Evolutionary conservation across 2,329 filamentous ascomycete species (phyloP), one percentile per base, ranked within the genome.

Genomic region (Triangularia setosa): DNA sequence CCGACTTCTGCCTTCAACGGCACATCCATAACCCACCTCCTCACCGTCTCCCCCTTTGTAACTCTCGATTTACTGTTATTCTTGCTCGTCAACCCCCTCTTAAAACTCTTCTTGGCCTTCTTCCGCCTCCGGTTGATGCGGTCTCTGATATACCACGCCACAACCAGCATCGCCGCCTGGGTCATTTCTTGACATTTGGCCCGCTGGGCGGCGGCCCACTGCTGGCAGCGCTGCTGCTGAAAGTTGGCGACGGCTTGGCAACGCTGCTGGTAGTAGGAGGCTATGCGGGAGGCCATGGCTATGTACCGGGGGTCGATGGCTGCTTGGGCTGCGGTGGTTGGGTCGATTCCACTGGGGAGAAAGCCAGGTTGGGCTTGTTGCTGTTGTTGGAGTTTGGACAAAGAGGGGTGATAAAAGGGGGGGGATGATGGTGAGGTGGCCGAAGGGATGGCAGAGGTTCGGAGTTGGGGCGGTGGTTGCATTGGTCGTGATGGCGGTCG

Each of bases 121-220:
- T 74, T 75, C 53, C 79, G 75, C 27, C 79, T 75, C 30, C 80
- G 76, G 64, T 77, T 74, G 68, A 82, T 80, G 30, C 79, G 78
- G 68, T 82, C 80, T 53, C 80, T 77, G 53, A 81, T 77, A 68
- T 82, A 81, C 80, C 80, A 82, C 12, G 80, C 80, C 30, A 82
- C 79, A 3, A 82, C 78, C 23, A 82, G 71, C 77, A 81, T 81
- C 64, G 80, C 79, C 0, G 80, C 80, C 67, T 80, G 79, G 73
- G 78, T 80, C 75, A 79, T 79, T 66, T 81, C 80, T 71, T 81
- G 79, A 67, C 78, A 80, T 69, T 79, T 78, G 68, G 80, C 78
- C 52, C 79, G 76, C 70, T 82, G 79, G 70, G 78, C 73, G 67
- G 73, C 77, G 62, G 79, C 80, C 80, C 80, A 82, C 6, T 77